Evolutionary conservation across 768 basidiomycete genomes (phyloP).

Genomic region (Erythrobasidium yunnanense): DNA sequence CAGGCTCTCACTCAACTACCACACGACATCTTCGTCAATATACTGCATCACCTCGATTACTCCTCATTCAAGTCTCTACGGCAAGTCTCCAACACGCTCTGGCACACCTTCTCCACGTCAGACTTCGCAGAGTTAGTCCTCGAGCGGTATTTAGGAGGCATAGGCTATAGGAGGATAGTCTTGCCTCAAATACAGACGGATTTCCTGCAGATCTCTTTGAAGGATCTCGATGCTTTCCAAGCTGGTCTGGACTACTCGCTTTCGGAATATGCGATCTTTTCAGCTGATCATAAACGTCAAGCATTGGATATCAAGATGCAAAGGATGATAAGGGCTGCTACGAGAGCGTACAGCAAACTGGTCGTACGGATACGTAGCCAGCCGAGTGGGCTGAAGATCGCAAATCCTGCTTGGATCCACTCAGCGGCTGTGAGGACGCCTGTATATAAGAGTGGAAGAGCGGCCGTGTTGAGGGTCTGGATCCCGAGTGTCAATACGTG

Average conservation of each 20-base stretch:
- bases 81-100: background rate
- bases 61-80: background rate
- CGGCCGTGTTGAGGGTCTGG: constrained; percentile 35
- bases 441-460: constrained; percentile 30
- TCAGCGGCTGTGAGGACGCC: background rate
- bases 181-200: background rate
- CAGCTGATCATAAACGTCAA: constrained; percentile 45
- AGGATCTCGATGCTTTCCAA: constrained; percentile 33
- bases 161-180: background rate
- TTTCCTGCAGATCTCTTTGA: constrained; percentile 17
- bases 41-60: background rate
- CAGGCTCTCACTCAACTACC: background rate
- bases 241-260: background rate
- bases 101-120: background rate
- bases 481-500: constrained; percentile 31
- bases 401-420: constrained; percentile 2
- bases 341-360: constrained; percentile 34
- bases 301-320: background rate
- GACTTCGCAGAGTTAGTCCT: constrained; percentile 4
- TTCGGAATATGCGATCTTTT: constrained; percentile 29
- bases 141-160: constrained; percentile 4
- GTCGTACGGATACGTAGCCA: constrained; percentile 33
- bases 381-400: background rate
- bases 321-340: constrained; percentile 28
- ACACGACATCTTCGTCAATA: background rate